Evolutionary conservation across 176 grass and related monocot genomes (phyloP).

Genomic region (Stipa capillata): DNA sequence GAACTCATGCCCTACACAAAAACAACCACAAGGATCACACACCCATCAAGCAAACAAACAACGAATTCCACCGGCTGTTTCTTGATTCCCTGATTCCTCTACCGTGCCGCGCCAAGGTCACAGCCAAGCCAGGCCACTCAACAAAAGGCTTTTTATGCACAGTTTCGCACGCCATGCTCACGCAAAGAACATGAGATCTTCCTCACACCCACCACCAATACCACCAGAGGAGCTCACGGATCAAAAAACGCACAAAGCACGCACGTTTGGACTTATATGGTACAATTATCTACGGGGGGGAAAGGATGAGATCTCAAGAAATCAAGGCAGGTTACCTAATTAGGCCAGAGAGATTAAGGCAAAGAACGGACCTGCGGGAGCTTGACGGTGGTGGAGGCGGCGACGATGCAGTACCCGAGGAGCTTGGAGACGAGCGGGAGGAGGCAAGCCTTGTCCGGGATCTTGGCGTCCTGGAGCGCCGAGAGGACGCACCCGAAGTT

Average conservation of each 20-base stretch:
- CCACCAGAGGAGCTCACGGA: constrained; percentile 10
- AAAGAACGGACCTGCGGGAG: constrained; percentile 57
- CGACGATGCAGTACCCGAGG: constrained; percentile 89
- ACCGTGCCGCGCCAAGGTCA: constrained; percentile 4
- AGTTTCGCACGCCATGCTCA: constrained; percentile 26
- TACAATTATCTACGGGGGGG: not conserved
- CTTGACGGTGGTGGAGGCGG: constrained; percentile 95
- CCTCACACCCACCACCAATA: not conserved
- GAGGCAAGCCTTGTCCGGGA: constrained; percentile 74
- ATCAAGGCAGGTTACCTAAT: not conserved
- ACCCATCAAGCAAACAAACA: constrained; percentile 1
- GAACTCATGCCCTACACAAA: constrained; percentile 4
- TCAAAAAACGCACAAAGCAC: not conserved
- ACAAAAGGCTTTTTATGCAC: not conserved
- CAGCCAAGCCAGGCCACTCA: not conserved
- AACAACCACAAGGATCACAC: constrained; percentile 24
- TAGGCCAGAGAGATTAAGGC: not conserved
- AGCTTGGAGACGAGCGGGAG: constrained; percentile 87
- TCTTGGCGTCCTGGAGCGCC: constrained; percentile 43
- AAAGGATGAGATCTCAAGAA: not conserved
- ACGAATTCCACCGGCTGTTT: not conserved
- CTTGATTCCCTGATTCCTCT: no score
- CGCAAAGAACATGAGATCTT: not conserved
- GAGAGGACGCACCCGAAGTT: constrained; percentile 77
- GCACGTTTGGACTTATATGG: not conserved